Percentiles rank a stretch among this genome's conserved stretches.
Evolutionary conservation across 306 rosid genomes (phyloP).

Genomic region (Lathyrus tuberosus): DNA sequence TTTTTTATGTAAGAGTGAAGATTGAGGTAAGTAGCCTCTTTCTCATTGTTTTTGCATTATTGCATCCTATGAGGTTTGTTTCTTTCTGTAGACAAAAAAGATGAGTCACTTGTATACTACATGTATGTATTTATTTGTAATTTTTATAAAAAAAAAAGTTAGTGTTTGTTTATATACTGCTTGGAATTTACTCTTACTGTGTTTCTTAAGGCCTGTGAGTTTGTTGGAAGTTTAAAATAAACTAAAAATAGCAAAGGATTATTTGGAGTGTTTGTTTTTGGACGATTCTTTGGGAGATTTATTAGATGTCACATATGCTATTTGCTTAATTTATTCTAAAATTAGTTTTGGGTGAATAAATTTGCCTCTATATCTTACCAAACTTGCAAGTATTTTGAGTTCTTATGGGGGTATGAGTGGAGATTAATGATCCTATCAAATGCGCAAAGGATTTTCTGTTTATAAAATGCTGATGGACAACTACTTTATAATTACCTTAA

Average conservation of each 20-base stretch:
- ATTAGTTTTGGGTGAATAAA: too few species aligned
- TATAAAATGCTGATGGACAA: too few species aligned
- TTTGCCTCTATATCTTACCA: too few species aligned
- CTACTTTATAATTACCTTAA: constrained; percentile 24
- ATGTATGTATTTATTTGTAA: constrained; percentile 70
- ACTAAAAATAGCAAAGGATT: neutral
- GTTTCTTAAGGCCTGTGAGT: constrained; percentile 26
- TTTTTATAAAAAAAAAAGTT: constrained; percentile 65
- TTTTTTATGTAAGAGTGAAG: constrained; percentile 41
- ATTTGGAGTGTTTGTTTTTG: too few species aligned
- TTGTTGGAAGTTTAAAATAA: neutral
- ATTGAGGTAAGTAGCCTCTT: constrained; percentile 64
- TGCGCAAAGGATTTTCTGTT: too few species aligned
- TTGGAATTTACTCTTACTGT: constrained; percentile 15
- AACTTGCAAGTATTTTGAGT: too few species aligned
- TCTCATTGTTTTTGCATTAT: constrained; percentile 54
- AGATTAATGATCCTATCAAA: too few species aligned
- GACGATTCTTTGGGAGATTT: too few species aligned
- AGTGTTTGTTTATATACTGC: constrained; percentile 62
- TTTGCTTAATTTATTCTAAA: too few species aligned
- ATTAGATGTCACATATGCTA: too few species aligned
- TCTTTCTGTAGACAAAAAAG: constrained; percentile 48
- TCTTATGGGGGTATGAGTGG: too few species aligned
- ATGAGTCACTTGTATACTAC: constrained; percentile 74
- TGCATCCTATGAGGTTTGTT: constrained; percentile 70